Conservation (phyloP, 2,329 filamentous ascomycete species). For the Periglandula ipomoeae region DNA sequence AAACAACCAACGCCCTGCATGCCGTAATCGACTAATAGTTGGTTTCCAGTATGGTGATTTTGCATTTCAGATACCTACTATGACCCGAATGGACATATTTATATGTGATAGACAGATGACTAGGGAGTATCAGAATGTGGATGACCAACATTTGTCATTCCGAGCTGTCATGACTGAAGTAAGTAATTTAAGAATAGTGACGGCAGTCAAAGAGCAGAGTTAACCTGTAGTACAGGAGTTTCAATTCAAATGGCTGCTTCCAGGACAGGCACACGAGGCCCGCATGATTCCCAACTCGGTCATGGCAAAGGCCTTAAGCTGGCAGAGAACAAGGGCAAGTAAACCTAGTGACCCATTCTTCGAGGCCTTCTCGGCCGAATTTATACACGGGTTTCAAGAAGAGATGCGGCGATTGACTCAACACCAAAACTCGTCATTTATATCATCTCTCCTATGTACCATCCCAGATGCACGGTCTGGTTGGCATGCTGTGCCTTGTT, state of each 20-base stretch:
- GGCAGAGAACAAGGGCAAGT: conserved; percentile 9
- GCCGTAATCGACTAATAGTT: background rate
- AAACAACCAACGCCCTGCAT: background rate
- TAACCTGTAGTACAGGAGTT: conserved; percentile 7
- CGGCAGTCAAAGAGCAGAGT: background rate
- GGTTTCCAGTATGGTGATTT: conserved; percentile 4
- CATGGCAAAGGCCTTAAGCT: conserved; percentile 10
- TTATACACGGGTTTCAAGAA: conserved; percentile 8
- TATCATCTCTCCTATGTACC: background rate
- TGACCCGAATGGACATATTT: conserved; percentile 12
- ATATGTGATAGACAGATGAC: conserved; percentile 11
- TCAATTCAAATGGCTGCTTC: conserved; percentile 9
- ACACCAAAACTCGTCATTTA: background rate
- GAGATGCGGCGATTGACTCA: background rate
- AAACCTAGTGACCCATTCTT: conserved; percentile 10
- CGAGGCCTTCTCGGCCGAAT: conserved; percentile 8
- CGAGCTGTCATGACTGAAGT: conserved; percentile 10
- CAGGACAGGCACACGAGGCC: conserved; percentile 6
- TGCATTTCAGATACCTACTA: conserved; percentile 11
- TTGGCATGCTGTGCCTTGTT: conserved; percentile 9
- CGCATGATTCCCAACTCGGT: conserved; percentile 8
- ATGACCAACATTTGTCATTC: conserved; percentile 10
- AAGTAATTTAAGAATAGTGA: background rate
- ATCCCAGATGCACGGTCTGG: background rate
- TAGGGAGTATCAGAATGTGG: conserved; percentile 9